Evolutionary conservation across 2,329 filamentous ascomycete genomes (phyloP).

Genomic region (Pyrenophora graminea): DNA sequence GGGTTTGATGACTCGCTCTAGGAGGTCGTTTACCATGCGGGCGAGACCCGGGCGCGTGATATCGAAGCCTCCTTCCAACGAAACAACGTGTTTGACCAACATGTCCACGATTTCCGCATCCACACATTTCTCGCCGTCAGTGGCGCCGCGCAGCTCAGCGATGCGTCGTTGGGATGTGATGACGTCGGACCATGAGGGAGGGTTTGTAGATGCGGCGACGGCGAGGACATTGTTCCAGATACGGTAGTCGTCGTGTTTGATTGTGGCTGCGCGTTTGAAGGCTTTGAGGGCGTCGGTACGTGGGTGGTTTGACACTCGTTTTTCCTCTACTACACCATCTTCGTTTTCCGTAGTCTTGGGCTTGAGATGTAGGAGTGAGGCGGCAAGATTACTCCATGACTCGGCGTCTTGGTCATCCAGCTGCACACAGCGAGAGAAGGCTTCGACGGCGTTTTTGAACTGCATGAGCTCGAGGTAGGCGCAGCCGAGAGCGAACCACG

Average conservation of each 20-base stretch:
- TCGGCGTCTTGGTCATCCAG: slow-evolving; percentile 87
- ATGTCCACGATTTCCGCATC: slow-evolving; percentile 74
- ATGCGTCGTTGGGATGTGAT: slow-evolving; percentile 75
- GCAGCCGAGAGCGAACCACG: slow-evolving; percentile 91
- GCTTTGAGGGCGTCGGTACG: slow-evolving; percentile 78
- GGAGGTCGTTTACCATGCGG: slow-evolving; percentile 68
- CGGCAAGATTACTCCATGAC: slow-evolving; percentile 93
- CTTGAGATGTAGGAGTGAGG: slow-evolving; percentile 74
- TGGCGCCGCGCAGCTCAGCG: slow-evolving; percentile 69
- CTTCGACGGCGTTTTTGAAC: slow-evolving; percentile 78
- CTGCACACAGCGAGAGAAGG: slow-evolving; percentile 81
- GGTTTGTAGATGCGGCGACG: slow-evolving; percentile 75
- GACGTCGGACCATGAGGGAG: slow-evolving; percentile 75
- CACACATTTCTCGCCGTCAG: slow-evolving; percentile 74
- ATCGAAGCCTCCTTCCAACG: slow-evolving; percentile 47
- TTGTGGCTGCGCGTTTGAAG: slow-evolving; percentile 81
- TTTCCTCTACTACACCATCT: slow-evolving; percentile 49
- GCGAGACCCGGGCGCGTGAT: slow-evolving; percentile 55
- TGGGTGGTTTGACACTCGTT: slow-evolving; percentile 46
- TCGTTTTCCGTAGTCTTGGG: slow-evolving; percentile 43
- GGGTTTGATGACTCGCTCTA: slow-evolving; percentile 76
- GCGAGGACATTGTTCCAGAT: slow-evolving; percentile 98
- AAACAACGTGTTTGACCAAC: slow-evolving; percentile 71
- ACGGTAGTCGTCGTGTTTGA: slow-evolving; percentile 84
- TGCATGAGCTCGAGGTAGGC: slow-evolving; percentile 77